A percentile compares a stretch with the other conserved stretches of the same genome.
These are phyloP conservation scores for Pestalotiopsis sp. DNA, from an alignment of 2,329 filamentous ascomycete genomes.

Conservation along the genomic window DNA sequence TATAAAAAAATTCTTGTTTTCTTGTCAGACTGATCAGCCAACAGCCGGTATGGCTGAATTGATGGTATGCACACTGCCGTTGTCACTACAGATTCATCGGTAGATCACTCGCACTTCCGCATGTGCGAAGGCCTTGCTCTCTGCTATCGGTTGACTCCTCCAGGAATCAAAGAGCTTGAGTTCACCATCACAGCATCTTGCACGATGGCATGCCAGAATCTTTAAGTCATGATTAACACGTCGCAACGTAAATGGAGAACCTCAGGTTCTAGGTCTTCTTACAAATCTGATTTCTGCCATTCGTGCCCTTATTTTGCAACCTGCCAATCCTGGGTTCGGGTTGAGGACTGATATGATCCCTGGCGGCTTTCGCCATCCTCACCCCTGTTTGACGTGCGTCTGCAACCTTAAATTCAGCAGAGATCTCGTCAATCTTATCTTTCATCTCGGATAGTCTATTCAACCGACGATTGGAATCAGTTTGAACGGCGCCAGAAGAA, in stretches of 20 bases:
- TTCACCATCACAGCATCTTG: not conserved
- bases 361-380: constrained; percentile 3
- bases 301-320: not conserved
- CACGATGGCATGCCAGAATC: not conserved
- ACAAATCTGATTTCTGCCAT: not conserved
- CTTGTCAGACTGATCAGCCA: not conserved
- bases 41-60: not conserved
- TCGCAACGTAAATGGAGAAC: not conserved
- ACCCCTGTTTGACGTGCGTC: constrained; percentile 7
- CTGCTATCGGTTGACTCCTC: not conserved
- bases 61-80: not conserved
- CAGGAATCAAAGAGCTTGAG: not conserved
- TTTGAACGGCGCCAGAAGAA: not conserved
- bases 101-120: not conserved
- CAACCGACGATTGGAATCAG: not conserved
- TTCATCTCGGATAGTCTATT: not conserved
- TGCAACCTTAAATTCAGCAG: not conserved
- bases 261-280: not conserved
- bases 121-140: too few species aligned
- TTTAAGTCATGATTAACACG: not conserved
- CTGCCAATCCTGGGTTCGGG: constrained; percentile 8
- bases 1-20: not conserved
- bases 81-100: not conserved
- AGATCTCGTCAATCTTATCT: constrained; percentile 2
- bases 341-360: not conserved